Percentiles rank a stretch among this genome's conserved stretches.
Evolutionary conservation across 179 eudicot species (phyloP).

Genomic region (Silene coronaria): DNA sequence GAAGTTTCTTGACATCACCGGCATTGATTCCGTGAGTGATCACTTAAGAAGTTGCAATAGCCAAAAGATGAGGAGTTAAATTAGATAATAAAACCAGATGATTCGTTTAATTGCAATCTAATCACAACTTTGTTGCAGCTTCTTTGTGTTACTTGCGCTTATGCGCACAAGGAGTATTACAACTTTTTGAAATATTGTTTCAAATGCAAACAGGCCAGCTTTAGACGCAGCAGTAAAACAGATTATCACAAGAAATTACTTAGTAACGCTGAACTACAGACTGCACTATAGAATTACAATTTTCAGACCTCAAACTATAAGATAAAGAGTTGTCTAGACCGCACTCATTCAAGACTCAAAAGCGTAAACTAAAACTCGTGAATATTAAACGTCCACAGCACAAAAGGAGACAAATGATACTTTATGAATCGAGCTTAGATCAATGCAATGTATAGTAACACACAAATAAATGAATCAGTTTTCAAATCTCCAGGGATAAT

Average conservation of each 20-base stretch:
- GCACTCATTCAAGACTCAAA: too few relatives aligned
- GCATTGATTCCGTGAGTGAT: conserved; percentile 93
- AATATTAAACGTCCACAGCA: too few relatives aligned
- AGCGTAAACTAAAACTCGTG: too few relatives aligned
- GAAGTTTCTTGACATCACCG: conserved; percentile 97
- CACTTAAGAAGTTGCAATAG: conserved; percentile 28
- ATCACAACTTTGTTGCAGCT: neutral
- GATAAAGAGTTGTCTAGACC: too few relatives aligned
- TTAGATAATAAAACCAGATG: neutral
- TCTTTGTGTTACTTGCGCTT: too few relatives aligned
- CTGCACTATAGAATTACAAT: neutral
- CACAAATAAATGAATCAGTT: too few relatives aligned
- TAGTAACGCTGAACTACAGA: neutral
- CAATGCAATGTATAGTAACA: too few relatives aligned
- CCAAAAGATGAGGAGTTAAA: neutral
- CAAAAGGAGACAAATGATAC: too few relatives aligned
- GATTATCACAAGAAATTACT: neutral
- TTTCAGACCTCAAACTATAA: neutral
- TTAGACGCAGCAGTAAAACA: neutral
- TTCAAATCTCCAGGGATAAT: neutral
- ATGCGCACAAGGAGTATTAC: too few relatives aligned
- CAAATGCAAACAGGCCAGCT: neutral
- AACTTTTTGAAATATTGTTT: too few relatives aligned
- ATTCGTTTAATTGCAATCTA: neutral
- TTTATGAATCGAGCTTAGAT: too few relatives aligned